These are phyloP conservation scores for Huntiella savannae DNA, from an alignment of 2,329 filamentous ascomycete species.

Conservation along the genomic window DNA sequence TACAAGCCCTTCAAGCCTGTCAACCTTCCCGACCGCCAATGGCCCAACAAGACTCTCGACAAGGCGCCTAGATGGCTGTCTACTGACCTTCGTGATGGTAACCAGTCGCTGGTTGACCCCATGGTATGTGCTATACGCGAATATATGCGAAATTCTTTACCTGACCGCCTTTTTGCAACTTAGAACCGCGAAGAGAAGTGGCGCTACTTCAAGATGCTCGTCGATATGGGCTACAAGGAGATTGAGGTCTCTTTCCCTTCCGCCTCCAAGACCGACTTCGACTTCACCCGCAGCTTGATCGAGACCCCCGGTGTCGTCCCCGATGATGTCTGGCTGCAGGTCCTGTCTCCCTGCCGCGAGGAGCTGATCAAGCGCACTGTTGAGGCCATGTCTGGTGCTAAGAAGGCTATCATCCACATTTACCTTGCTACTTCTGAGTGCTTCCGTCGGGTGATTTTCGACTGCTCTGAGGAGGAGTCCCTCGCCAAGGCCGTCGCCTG, in stretches of 20 bases:
- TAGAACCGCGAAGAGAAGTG: conserved; percentile 91
- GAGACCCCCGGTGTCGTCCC: conserved; percentile 68
- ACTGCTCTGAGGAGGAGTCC: conserved; percentile 64
- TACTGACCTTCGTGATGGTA: conserved; percentile 76
- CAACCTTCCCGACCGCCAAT: conserved; percentile 53
- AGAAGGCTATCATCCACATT: conserved; percentile 87
- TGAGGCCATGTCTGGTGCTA: conserved; percentile 69
- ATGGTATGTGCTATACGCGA: conserved; percentile 42
- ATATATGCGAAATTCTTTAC: neutral
- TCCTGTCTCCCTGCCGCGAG: conserved; percentile 76
- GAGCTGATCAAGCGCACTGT: conserved; percentile 83
- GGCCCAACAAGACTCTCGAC: conserved; percentile 64
- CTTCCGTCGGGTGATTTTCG: conserved; percentile 82
- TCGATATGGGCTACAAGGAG: conserved; percentile 87
- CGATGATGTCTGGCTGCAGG: conserved; percentile 81
- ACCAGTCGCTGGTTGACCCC: conserved; percentile 80
- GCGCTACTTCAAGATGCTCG: conserved; percentile 86
- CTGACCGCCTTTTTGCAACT: conserved; percentile 8
- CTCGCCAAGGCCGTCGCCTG: conserved; percentile 69
- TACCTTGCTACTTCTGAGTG: conserved; percentile 94
- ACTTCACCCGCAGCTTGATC: conserved; percentile 68
- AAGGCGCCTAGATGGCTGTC: conserved; percentile 83
- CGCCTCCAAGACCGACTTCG: conserved; percentile 85
- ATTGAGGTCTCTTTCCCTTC: conserved; percentile 94
- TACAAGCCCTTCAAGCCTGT: conserved; percentile 46